Evolutionary conservation across 345 rosid genomes (phyloP).

Genomic region (Draba incana): DNA sequence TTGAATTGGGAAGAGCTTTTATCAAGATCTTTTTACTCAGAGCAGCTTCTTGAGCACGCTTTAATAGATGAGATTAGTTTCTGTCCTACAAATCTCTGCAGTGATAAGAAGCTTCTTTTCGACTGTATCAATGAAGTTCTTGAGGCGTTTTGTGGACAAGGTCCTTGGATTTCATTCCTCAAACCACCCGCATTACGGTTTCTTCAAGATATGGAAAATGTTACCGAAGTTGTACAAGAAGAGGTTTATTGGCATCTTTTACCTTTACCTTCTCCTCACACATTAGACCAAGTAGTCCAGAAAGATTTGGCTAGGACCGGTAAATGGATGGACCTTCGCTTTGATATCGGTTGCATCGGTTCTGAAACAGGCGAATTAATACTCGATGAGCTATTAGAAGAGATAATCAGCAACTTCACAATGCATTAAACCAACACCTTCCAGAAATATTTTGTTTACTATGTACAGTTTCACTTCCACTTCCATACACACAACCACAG

Average conservation of each 20-base stretch:
- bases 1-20: constrained; percentile 73
- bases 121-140: constrained; percentile 84
- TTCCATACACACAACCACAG: constrained; percentile 35
- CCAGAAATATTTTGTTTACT: constrained; percentile 6
- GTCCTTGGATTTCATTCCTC: constrained; percentile 54
- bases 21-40: constrained; percentile 59
- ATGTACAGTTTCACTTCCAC: constrained; percentile 37
- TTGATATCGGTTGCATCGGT: constrained; percentile 51
- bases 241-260: constrained; percentile 74
- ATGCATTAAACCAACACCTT: too few relatives aligned
- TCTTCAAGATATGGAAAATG: constrained; percentile 50
- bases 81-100: constrained; percentile 56
- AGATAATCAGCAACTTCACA: constrained; percentile 45
- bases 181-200: constrained; percentile 58
- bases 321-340: constrained; percentile 70
- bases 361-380: constrained; percentile 57
- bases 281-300: constrained; percentile 68
- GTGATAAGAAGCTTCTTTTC: constrained; percentile 59
- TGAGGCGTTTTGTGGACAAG: constrained; percentile 55
- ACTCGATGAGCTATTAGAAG: constrained; percentile 66
- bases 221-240: constrained; percentile 57
- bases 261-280: constrained; percentile 65
- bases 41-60: constrained; percentile 66
- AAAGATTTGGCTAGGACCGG: constrained; percentile 70
- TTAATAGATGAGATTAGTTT: constrained; percentile 56